Percentiles rank a stretch among this genome's conserved stretches.
phyloP scores from a whole-genome alignment of 164 flowering plant species.

The Tetracentron sinense region DNA sequence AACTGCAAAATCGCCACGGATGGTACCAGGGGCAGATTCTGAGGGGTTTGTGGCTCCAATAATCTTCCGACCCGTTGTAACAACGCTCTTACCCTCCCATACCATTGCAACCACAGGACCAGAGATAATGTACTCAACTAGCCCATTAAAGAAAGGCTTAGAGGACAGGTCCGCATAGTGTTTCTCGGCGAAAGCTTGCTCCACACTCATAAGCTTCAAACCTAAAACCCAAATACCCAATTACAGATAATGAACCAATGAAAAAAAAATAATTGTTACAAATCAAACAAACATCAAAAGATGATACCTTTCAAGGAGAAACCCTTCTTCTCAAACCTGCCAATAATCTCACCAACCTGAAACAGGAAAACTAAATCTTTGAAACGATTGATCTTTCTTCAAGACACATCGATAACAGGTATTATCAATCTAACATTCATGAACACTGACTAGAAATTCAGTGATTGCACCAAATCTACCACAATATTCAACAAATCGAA shows the following conservation, averaged over 20 bases:
- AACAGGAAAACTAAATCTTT: slow-evolving; percentile 9
- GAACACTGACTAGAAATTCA: no score
- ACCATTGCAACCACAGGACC: slow-evolving; percentile 96
- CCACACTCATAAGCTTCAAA: slow-evolving; percentile 71
- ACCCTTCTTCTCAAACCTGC: slow-evolving; percentile 87
- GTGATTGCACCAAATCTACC: no score
- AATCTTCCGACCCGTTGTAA: slow-evolving; percentile 74
- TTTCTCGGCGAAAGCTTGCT: slow-evolving; percentile 78
- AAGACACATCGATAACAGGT: background rate
- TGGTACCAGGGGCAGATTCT: slow-evolving; percentile 86
- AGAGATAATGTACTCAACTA: slow-evolving; percentile 81
- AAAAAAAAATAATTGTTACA: background rate
- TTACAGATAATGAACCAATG: no score
- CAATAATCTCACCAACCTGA: slow-evolving; percentile 79
- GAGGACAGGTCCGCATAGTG: slow-evolving; percentile 80
- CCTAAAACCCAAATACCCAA: slow-evolving; percentile 33
- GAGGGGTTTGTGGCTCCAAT: slow-evolving; percentile 94
- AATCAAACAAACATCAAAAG: no score
- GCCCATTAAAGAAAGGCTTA: slow-evolving; percentile 74
- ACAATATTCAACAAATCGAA: no score
- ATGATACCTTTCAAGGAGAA: slow-evolving; percentile 75
- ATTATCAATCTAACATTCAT: no score
- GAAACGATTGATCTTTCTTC: background rate
- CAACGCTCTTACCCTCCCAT: slow-evolving; percentile 94
- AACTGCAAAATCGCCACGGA: slow-evolving; percentile 89